These are phyloP conservation scores for Cutaneotrichosporon dermatis DNA, from an alignment of 1,284 basidiomycete species.

Conservation along the genomic window DNA sequence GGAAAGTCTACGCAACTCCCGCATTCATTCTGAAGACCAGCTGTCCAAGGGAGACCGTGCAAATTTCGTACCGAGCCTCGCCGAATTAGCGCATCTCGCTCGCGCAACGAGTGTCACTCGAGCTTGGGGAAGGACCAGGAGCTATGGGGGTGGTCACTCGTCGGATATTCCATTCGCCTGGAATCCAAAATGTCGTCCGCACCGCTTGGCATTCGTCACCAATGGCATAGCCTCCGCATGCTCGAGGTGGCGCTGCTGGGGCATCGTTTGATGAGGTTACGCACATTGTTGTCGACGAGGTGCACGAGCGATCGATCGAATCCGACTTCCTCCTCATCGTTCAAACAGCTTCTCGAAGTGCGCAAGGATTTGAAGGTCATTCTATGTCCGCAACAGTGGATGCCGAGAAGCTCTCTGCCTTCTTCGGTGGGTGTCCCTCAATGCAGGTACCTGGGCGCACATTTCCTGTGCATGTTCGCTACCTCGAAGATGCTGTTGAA, in stretches of 20 bases:
- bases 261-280: slow-evolving; percentile 92
- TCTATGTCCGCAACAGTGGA: slow-evolving; percentile 96
- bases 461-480: slow-evolving; percentile 85
- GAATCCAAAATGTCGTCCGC: slow-evolving; percentile 81
- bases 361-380: slow-evolving; percentile 84
- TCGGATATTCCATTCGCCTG: slow-evolving; percentile 92
- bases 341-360: slow-evolving; percentile 74
- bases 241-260: slow-evolving; percentile 63
- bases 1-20: slow-evolving; percentile 98
- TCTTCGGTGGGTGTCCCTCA: slow-evolving; percentile 85
- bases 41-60: slow-evolving; percentile 72
- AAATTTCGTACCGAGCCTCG: slow-evolving; percentile 91
- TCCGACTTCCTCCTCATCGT: slow-evolving; percentile 96
- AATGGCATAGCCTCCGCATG: slow-evolving; percentile 98
- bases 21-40: slow-evolving; percentile 86
- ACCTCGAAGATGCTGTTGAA: slow-evolving; percentile 90
- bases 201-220: slow-evolving; percentile 73
- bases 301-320: slow-evolving; percentile 94
- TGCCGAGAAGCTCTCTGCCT: slow-evolving; percentile 86
- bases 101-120: slow-evolving; percentile 89
- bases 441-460: slow-evolving; percentile 92
- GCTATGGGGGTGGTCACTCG: slow-evolving; percentile 74
- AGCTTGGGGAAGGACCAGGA: slow-evolving; percentile 80
- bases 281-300: slow-evolving; percentile 40
- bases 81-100: slow-evolving; percentile 93